Base-by-base conservation (phyloP, 2,329 filamentous ascomycete species). In the Gyromitra esculenta region DNA sequence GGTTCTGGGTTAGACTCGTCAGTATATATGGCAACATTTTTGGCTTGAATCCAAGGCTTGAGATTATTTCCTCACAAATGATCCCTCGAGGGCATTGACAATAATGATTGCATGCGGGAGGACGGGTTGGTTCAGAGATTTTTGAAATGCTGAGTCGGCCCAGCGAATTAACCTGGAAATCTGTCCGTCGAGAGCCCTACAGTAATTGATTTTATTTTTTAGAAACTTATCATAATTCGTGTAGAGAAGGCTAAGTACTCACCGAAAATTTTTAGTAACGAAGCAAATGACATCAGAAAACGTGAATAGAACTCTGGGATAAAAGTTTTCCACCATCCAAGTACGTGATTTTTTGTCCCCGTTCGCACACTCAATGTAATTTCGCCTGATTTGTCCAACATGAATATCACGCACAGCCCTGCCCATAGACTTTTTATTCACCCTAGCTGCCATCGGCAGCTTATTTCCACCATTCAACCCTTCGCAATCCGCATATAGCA, bases 41-140 rank as follows among this genome's bases (percentile, higher is more conserved):
- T 13, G 9, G 5, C 21, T 11, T n/a, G 25, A 25, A 11, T 39
- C 11, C 9, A 8, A 15, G 15, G 8, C 25, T 18, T 1, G 31
- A n/a, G 37, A 39, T 13, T 11, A 18, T 52, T 50, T 62, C 82
- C 48, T 81, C 81, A 50, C 81, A 79, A 81, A 81, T 43, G 81
- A 79, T 7, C 31, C 54, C 54, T 86, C 83, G 0, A 84, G 83
- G 0, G 84, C 84, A 79, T 88, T 88, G 41, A 89, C 82, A 0
- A 85, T 86, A 52, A 89, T 86, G 65, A 89, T 84, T 2, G 85
- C 87, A 79, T 88, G 86, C 1, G 87, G 87, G 1, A 89, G 83
- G 1, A 85, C 84, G 0, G 87, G 87, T 78, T 89, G 87, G 73
- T 88, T 88, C 57, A 86, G 83, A 0, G 87, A 87, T 75, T 84